A percentile compares a stretch with the other conserved stretches of the same genome.
These are phyloP conservation scores for Metrosideros polymorpha DNA, from an alignment of 441 rosid genomes.

Conservation along the genomic window DNA sequence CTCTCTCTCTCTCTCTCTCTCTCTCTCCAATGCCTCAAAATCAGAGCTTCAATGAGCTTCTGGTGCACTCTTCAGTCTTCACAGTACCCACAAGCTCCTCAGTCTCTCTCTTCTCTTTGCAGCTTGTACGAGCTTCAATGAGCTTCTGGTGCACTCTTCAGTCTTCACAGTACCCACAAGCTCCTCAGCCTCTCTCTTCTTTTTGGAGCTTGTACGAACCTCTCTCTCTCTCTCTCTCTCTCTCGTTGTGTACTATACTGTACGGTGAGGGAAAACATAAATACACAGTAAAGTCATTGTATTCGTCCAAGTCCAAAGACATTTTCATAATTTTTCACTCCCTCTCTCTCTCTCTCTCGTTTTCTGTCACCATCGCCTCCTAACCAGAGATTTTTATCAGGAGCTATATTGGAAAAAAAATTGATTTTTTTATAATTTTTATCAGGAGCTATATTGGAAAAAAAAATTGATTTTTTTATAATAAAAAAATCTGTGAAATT, in stretches of 20 bases:
- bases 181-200: background rate
- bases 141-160: constrained; percentile 45
- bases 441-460: too few species aligned
- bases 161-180: background rate
- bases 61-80: constrained; percentile 18
- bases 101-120: background rate
- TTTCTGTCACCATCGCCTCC: too few species aligned
- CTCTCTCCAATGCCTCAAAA: constrained; percentile 35
- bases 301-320: too few species aligned
- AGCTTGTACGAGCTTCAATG: constrained; percentile 36
- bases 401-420: background rate
- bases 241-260: background rate
- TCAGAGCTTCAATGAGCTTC: constrained; percentile 77
- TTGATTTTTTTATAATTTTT: background rate
- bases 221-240: constrained; percentile 7
- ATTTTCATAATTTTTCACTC: too few species aligned
- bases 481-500: background rate
- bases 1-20: constrained; percentile 7
- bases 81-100: background rate
- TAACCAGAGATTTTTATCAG: background rate
- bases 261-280: background rate
- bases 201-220: constrained; percentile 2
- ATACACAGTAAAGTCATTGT: background rate
- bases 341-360: too few species aligned
- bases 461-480: background rate